Evolutionary conservation across 257 asterid species (phyloP).

Genomic region (Coffea canephora): DNA sequence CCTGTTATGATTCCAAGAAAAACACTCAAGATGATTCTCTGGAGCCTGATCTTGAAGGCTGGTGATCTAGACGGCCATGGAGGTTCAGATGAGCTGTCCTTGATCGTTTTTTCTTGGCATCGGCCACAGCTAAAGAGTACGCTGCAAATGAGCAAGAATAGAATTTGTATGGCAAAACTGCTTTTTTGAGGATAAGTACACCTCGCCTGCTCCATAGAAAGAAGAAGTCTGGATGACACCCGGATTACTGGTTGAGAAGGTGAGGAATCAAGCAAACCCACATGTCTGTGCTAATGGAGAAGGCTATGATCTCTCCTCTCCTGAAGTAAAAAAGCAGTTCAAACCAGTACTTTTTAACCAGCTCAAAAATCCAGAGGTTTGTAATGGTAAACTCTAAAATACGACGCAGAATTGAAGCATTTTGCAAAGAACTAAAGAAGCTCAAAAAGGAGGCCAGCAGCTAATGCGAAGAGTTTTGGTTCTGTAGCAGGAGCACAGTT

Average conservation of each 20-base stretch:
- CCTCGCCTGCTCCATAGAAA: slow-evolving; percentile 42
- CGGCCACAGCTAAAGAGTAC: slow-evolving; percentile 39
- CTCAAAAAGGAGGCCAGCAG: no score
- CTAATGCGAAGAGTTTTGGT: no score
- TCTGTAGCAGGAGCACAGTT: not conserved
- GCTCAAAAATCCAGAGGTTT: not conserved
- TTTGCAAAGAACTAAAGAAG: not conserved
- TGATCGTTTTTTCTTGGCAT: slow-evolving; percentile 44
- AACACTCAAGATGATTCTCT: slow-evolving; percentile 52
- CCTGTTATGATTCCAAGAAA: slow-evolving; percentile 67
- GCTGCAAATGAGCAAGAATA: slow-evolving; percentile 31
- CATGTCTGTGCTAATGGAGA: slow-evolving; percentile 4
- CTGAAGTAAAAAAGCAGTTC: not conserved
- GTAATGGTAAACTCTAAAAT: not conserved
- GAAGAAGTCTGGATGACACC: slow-evolving; percentile 20
- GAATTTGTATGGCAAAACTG: slow-evolving; percentile 19
- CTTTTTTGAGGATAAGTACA: slow-evolving; percentile 14
- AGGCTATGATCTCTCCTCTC: slow-evolving; percentile 3
- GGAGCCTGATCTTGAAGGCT: slow-evolving; percentile 33
- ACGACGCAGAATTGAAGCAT: not conserved
- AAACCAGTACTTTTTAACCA: not conserved
- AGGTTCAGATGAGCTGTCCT: slow-evolving; percentile 17
- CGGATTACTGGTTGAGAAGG: not conserved
- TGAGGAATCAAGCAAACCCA: slow-evolving; percentile 2
- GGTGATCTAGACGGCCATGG: slow-evolving; percentile 32